Percentiles rank a stretch among this genome's conserved stretches.
phyloP scores from a whole-genome alignment of 345 rosid genomes.

The Dimocarpus longan region DNA sequence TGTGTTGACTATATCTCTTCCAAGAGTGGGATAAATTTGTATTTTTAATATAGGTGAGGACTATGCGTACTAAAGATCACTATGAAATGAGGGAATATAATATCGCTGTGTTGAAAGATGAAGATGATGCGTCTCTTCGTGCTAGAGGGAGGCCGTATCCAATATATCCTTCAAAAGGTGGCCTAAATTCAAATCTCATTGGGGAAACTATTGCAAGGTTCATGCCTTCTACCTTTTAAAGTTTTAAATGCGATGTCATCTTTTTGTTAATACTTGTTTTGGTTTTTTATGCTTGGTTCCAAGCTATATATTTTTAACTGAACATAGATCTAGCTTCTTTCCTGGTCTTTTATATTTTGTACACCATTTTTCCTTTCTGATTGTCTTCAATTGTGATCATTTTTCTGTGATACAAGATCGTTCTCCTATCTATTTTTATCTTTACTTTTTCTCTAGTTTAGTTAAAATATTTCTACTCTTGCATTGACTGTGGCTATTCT shows the following conservation, averaged over 20 bases:
- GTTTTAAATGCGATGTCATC: slow-evolving; percentile 10
- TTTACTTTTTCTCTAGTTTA: background rate
- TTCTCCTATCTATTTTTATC: too few species aligned
- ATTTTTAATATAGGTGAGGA: slow-evolving; percentile 50
- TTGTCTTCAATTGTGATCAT: too few species aligned
- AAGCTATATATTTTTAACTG: background rate
- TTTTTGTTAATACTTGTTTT: background rate
- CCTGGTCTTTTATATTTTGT: background rate
- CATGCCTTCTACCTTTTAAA: slow-evolving; percentile 17
- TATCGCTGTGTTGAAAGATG: slow-evolving; percentile 80
- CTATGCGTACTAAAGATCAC: slow-evolving; percentile 61
- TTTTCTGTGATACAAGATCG: too few species aligned
- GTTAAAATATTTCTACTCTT: slow-evolving; percentile 5
- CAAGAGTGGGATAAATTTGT: slow-evolving; percentile 12
- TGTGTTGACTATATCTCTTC: slow-evolving; percentile 11
- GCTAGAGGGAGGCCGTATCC: slow-evolving; percentile 77
- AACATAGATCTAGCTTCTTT: background rate
- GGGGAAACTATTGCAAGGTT: slow-evolving; percentile 73
- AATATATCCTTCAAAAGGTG: slow-evolving; percentile 95
- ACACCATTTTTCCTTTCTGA: background rate
- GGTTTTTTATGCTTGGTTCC: background rate
- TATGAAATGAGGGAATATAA: slow-evolving; percentile 88
- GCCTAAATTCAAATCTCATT: slow-evolving; percentile 66
- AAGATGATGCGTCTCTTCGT: slow-evolving; percentile 51
- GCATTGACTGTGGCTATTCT: slow-evolving; percentile 4